phyloP scores from a whole-genome alignment of 208 protist species.

The Trypanosoma congolense region DNA sequence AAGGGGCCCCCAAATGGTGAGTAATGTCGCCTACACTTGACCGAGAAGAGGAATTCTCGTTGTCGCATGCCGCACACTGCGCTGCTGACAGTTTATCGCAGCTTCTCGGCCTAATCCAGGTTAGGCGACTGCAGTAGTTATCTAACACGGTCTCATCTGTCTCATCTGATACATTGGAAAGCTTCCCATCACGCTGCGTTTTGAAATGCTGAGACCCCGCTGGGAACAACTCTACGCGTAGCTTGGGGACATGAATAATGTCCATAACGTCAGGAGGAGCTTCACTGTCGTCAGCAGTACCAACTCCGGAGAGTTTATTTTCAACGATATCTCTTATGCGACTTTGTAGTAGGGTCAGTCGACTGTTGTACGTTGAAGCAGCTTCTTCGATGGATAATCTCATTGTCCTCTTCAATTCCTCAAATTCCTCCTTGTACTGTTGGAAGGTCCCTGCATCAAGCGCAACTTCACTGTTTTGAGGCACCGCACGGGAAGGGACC shows the following conservation, averaged over 20 bases:
- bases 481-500: too few species aligned
- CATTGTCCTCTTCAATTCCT: conserved; percentile 3
- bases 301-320: neutral
- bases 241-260: neutral
- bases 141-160: too few species aligned
- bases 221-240: conserved; percentile 13
- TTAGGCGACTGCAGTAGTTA: too few species aligned
- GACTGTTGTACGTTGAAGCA: conserved; percentile 15
- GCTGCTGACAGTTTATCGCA: too few species aligned
- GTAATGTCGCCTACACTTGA: too few species aligned
- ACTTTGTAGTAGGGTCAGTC: conserved; percentile 7
- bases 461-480: neutral
- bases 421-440: conserved; percentile 12
- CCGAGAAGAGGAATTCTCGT: too few species aligned
- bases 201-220: neutral
- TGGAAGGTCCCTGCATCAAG: neutral
- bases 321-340: neutral
- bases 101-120: too few species aligned
- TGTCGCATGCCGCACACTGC: too few species aligned
- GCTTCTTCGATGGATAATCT: conserved; percentile 11
- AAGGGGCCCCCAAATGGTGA: too few species aligned
- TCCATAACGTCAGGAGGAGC: neutral
- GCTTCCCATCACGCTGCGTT: neutral
- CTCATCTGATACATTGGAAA: neutral
- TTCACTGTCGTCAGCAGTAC: neutral